These are phyloP conservation scores for Leishmania aethiopica DNA, from an alignment of 208 protist genomes.

Conservation along the genomic window DNA sequence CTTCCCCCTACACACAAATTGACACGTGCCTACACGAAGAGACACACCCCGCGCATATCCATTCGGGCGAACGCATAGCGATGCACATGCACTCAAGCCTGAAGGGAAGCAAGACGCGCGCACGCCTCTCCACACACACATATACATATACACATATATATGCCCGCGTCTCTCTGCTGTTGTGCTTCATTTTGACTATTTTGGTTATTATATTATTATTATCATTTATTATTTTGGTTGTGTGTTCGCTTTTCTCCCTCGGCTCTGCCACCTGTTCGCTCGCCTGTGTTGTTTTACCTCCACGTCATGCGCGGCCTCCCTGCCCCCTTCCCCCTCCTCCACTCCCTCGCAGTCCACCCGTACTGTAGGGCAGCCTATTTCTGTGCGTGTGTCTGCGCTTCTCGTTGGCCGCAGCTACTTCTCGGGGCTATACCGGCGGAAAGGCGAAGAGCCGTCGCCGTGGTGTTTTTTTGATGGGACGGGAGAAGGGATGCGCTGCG, in stretches of 20 bases:
- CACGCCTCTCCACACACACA: neutral
- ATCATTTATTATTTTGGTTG: neutral
- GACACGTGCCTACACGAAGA: neutral
- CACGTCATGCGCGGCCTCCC: neutral
- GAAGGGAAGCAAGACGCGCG: neutral
- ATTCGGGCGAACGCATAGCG: neutral
- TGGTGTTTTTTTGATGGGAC: neutral
- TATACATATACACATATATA: too few relatives aligned
- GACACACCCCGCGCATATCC: neutral
- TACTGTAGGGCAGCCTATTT: neutral
- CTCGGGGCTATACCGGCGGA: neutral
- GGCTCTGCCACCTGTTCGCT: neutral
- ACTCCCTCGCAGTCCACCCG: neutral
- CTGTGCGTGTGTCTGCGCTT: neutral
- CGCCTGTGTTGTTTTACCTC: neutral
- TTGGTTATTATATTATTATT: too few relatives aligned
- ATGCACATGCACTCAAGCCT: neutral
- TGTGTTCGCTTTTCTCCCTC: neutral
- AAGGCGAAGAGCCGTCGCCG: neutral
- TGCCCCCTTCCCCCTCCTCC: neutral
- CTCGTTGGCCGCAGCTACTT: neutral
- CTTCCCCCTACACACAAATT: neutral
- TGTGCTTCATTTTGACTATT: neutral
- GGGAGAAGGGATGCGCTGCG: neutral
- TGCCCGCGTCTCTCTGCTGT: neutral